A percentile compares a stretch with the other conserved stretches of the same genome.
Conservation (phyloP, 2,329 filamentous ascomycete genomes). For the Ascochyta rabiei region DNA sequence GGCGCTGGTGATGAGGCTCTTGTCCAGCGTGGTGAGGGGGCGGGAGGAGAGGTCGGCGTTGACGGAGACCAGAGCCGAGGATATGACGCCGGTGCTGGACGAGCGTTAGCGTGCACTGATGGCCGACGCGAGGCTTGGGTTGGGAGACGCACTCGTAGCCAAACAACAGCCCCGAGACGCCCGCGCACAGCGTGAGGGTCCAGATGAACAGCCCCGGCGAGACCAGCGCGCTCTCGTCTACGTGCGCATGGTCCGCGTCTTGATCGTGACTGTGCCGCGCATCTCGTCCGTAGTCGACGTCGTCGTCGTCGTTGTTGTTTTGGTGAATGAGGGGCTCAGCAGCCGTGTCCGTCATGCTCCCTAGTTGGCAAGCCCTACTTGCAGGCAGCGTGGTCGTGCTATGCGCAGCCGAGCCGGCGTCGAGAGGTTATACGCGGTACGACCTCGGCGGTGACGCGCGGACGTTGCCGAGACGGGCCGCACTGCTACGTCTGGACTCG, state of each 20-base stretch:
- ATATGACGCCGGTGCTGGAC: constrained; percentile 64
- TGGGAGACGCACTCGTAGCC: constrained; percentile 60
- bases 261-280: not conserved
- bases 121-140: not conserved
- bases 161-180: constrained; percentile 64
- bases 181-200: constrained; percentile 62
- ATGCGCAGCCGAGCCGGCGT: not conserved
- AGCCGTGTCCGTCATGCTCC: constrained; percentile 39
- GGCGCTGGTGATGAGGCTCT: constrained; percentile 63
- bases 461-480: constrained; percentile 1
- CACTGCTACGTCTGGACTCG: constrained; percentile 6
- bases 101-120: not conserved
- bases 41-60: constrained; percentile 59
- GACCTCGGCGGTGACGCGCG: constrained; percentile 11
- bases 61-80: constrained; percentile 64
- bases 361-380: constrained; percentile 3
- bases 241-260: not conserved
- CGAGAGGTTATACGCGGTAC: constrained; percentile 20
- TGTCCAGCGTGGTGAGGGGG: constrained; percentile 59
- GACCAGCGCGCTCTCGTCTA: constrained; percentile 40
- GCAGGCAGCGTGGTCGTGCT: too few relatives aligned
- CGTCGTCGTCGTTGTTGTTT: constrained; percentile 10
- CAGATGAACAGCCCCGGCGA: constrained; percentile 56
- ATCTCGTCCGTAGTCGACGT: not conserved
- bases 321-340: constrained; percentile 40